These are phyloP conservation scores for Podospora didyma DNA, from an alignment of 495 filamentous ascomycete genomes.

Conservation along the genomic window DNA sequence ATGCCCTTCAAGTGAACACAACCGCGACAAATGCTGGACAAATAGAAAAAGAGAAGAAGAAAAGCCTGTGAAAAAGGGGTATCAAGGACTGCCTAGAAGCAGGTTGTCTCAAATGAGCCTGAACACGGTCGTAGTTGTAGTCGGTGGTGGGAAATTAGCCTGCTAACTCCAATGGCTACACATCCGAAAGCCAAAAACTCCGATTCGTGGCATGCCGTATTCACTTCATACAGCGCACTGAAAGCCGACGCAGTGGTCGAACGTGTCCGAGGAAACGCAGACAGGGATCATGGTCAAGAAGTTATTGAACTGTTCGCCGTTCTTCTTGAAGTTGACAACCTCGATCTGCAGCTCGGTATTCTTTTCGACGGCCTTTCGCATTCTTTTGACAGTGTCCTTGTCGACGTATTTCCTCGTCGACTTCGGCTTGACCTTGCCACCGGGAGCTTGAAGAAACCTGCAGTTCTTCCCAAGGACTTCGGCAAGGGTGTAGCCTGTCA, in stretches of 20 bases:
- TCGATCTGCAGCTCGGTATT: constrained; percentile 39
- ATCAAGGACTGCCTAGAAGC: constrained; percentile 11
- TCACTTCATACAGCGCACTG: constrained; percentile 23
- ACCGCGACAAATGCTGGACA: neutral
- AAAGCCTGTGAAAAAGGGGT: neutral
- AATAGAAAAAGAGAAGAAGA: neutral
- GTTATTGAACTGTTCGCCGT: constrained; percentile 42
- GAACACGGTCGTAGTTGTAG: too few species aligned
- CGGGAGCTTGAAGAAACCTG: constrained; percentile 50
- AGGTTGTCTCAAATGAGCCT: neutral
- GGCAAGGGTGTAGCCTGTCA: constrained; percentile 40
- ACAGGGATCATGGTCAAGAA: constrained; percentile 47
- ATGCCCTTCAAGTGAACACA: neutral
- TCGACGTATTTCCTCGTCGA: constrained; percentile 32
- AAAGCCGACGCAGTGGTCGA: constrained; percentile 41
- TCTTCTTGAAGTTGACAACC: constrained; percentile 48
- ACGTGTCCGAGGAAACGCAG: constrained; percentile 6
- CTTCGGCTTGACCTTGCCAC: constrained; percentile 23
- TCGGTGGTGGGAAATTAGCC: too few species aligned
- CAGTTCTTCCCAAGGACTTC: constrained; percentile 48
- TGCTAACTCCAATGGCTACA: too few species aligned
- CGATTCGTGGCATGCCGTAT: too few species aligned
- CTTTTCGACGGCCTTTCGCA: constrained; percentile 37
- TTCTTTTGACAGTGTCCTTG: constrained; percentile 30
- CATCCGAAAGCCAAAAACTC: neutral